Evolutionary conservation across 2,329 filamentous ascomycete genomes (phyloP).

Genomic region (Didymosphaeria variabile): DNA sequence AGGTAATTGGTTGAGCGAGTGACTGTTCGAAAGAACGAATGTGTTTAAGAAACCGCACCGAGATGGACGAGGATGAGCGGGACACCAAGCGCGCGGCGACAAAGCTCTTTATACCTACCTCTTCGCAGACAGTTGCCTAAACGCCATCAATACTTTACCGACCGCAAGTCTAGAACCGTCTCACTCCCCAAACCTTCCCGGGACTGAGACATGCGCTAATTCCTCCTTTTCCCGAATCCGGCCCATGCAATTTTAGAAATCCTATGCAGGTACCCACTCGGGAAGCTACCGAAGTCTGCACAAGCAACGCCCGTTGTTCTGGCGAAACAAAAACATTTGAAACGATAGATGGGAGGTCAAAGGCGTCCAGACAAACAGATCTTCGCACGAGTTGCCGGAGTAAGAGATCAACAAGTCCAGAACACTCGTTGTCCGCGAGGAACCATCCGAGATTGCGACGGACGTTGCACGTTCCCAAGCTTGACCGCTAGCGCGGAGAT

Average conservation of each 20-base stretch:
- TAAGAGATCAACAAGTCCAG: constrained; percentile 8
- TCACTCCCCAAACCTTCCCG: neutral
- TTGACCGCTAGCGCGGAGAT: constrained; percentile 3
- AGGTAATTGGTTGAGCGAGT: neutral
- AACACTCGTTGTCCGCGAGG: neutral
- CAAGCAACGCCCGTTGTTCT: neutral
- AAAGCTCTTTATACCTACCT: constrained; percentile 7
- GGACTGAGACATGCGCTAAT: constrained; percentile 5
- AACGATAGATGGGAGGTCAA: neutral
- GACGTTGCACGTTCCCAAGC: constrained; percentile 2
- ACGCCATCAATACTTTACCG: constrained; percentile 4
- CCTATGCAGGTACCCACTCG: neutral
- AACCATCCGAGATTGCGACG: constrained; percentile 15
- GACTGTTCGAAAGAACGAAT: neutral
- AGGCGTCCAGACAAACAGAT: neutral
- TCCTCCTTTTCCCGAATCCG: neutral
- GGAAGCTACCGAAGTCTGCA: neutral
- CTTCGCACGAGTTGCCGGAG: neutral
- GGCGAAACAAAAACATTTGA: too few relatives aligned
- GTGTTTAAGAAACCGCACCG: neutral
- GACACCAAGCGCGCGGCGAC: neutral
- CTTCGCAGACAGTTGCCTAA: neutral
- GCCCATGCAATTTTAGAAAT: neutral
- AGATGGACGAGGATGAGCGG: neutral
- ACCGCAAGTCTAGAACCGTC: neutral